Evolutionary conservation across 208 protist species (phyloP), one percentile per base, ranked within the genome.

Genomic region (Blechomonas ayalai): DNA sequence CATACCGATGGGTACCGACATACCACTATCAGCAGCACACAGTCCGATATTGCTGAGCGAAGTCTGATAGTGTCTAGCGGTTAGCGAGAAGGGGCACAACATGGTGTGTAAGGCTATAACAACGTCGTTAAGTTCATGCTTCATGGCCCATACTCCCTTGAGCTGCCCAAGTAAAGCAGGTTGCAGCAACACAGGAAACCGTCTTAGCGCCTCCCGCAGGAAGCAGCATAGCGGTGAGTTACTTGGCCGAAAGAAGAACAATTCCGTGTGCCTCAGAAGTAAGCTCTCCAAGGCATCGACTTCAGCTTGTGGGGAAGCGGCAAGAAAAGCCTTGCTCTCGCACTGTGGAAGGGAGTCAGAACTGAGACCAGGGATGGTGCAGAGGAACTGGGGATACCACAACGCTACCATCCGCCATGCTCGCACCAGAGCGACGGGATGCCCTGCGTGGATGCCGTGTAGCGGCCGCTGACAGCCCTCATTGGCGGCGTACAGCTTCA

Each of bases 191-290:
- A 82, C 39, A 3, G 82, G 82, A 43, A 79, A 85, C 24, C 70
- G 66, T 10, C 65, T 64, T 32, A 86, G 64, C 7, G 67, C 50
- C 24, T 86, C 74, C 13, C 62, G 53, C 19, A 90, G 36, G 40
- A 86, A 84, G 38, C 72, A 67, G 44, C 71, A 81, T 2, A 90
- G 35, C 19, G 73, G 67, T 0, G 76, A 39, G 60, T 90, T 85
- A 22, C 62, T 52, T 0, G 67, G 59, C 7, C 82, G 76, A 27
- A 72, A 27, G 42, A 83, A 84, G 40, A 90, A 86, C 26, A 69
- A 69, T 9, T 40, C 33, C 1, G 63, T 41, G 41, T 73, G 54
- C 0, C 60, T 67, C 15, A 57, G 51, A 28, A 78, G 35, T 1
- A 16, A 40, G 10, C 31, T 24, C 40, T 76, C 64, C 12, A 55